Evolutionary conservation across 495 filamentous ascomycete species (phyloP), one percentile per base, ranked within the genome.

Genomic region (Tricharina praecox): DNA sequence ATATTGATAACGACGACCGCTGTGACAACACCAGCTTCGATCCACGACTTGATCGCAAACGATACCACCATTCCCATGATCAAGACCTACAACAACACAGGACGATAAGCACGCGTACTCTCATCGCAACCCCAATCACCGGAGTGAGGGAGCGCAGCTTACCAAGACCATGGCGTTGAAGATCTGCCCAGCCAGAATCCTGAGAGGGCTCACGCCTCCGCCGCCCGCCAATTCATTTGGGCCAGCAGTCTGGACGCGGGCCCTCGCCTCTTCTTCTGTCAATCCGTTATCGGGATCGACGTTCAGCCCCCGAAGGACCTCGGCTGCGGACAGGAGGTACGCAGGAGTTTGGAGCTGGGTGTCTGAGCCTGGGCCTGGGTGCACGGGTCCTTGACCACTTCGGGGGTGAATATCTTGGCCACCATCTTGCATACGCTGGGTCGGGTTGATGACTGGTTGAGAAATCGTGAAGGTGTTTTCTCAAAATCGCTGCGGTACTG

Each of bases 131-230:
- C n/a, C n/a, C 21, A 10, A 55, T 63, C 62, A 62, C 64, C 10
- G n/a, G 50, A 62, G 28, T n/a, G n/a, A 23, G 25, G 16, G 13
- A 40, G 13, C 33, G 34, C 19, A 45, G 60, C 56, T 53, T 53
- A 75, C 71, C 51, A 78, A 62, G 53, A 76, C 75, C 71, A 83
- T 77, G 4, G 78, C 78, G 56, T 82, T 80, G 51, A 79, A 73
- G 25, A 79, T 63, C 51, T 79, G 75, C 4, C 72, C 61, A 46
- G 79, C 62, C 5, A 80, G 56, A 55, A 80, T 80, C 50, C 71
- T 72, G 1, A 60, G 65, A 19, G 70, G 57, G 16, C 72, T 70
- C 43, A 82, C 74, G 13, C 76, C 70, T 49, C 67, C 66, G 41
- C 67, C 71, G 36, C 73, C 70, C 36, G 73, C 72, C 24, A 85